These are phyloP conservation scores for Penicillium sp. DNA, from an alignment of 2,329 filamentous ascomycete genomes.

Conservation along the genomic window DNA sequence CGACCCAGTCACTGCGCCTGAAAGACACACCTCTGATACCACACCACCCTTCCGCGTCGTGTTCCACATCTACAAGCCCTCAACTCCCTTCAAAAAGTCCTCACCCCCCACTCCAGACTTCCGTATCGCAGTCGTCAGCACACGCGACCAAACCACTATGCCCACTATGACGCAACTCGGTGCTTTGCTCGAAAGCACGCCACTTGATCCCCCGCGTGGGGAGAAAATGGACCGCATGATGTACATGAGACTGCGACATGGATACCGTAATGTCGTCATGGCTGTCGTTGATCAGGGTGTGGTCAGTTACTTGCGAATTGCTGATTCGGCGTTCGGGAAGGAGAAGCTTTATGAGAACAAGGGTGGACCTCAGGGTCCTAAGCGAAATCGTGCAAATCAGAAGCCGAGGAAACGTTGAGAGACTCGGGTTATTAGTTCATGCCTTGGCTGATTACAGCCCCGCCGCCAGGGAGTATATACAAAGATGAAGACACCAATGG, in stretches of 20 bases:
- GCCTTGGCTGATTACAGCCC: background rate
- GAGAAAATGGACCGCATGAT: conserved; percentile 54
- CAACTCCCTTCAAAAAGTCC: conserved; percentile 72
- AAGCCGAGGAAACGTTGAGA: conserved; percentile 35
- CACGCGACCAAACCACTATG: conserved; percentile 63
- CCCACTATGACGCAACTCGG: conserved; percentile 73
- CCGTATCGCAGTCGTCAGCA: conserved; percentile 77
- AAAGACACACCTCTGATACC: conserved; percentile 25
- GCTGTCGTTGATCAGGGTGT: conserved; percentile 89
- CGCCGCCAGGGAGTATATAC: background rate
- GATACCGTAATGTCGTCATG: conserved; percentile 77
- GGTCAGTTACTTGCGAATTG: conserved; percentile 80
- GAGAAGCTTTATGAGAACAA: conserved; percentile 66
- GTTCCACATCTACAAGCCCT: conserved; percentile 80
- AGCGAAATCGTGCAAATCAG: conserved; percentile 25
- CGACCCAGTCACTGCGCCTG: conserved; percentile 51
- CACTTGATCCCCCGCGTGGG: conserved; percentile 61
- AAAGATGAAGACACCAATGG: background rate
- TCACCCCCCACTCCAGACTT: conserved; percentile 78
- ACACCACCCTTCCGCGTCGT: conserved; percentile 67
- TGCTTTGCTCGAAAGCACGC: conserved; percentile 70
- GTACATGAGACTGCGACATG: conserved; percentile 80
- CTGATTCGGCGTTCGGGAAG: conserved; percentile 74
- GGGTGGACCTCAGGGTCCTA: conserved; percentile 29
- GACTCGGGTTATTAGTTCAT: background rate